phyloP scores from a whole-genome alignment of 1,139 yeast genomes.

The Geotrichum candidum region DNA sequence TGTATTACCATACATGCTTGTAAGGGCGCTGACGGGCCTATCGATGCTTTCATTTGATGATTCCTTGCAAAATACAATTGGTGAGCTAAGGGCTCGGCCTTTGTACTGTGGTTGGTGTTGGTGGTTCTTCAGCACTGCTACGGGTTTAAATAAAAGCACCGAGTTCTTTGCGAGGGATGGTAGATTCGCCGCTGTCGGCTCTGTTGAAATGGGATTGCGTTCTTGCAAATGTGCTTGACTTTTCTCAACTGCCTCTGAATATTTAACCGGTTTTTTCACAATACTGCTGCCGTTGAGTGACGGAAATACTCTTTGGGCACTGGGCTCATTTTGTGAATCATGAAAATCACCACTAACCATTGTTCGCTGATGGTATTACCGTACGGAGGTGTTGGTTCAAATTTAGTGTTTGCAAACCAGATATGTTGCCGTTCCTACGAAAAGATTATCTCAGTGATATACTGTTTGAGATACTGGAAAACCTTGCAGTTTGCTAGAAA shows the following conservation, averaged over 20 bases:
- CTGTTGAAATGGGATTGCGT: not conserved
- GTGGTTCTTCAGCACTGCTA: not conserved
- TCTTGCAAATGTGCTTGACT: not conserved
- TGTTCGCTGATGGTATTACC: not conserved
- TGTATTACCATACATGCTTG: not conserved
- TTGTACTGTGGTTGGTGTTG: not conserved
- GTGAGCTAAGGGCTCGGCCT: not conserved
- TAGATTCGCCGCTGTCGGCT: not conserved
- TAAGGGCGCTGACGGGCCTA: not conserved
- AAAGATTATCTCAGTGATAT: too few species aligned
- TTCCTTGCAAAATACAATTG: not conserved
- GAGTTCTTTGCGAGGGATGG: not conserved
- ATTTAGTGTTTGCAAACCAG: not conserved
- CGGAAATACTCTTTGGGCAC: not conserved
- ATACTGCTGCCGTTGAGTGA: not conserved
- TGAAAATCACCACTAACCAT: not conserved
- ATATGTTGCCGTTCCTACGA: not conserved
- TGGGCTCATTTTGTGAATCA: not conserved
- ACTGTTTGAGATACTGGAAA: too few species aligned
- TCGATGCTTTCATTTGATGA: not conserved
- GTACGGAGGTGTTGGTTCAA: not conserved
- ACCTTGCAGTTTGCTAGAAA: too few species aligned
- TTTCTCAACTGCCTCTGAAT: not conserved
- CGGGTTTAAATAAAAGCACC: not conserved
- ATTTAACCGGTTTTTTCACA: not conserved